Evolutionary conservation across 2,329 filamentous ascomycete genomes (phyloP).

Genomic region (Fusarium albidum): DNA sequence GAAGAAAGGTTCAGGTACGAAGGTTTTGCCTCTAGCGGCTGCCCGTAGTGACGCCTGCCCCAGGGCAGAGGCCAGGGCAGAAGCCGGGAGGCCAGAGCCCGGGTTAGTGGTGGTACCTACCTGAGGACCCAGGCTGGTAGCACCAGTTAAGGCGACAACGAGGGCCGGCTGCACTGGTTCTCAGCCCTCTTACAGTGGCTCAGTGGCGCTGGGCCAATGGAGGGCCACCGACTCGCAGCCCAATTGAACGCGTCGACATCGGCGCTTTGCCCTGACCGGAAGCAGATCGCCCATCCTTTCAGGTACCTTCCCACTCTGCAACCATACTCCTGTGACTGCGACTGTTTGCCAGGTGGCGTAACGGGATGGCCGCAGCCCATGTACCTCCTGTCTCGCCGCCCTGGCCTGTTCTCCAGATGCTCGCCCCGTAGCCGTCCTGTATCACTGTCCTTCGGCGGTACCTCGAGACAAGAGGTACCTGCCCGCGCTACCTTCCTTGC

Average conservation of each 20-base stretch:
- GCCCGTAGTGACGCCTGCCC: constrained; percentile 38
- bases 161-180: constrained; percentile 23
- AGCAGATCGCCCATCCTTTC: constrained; percentile 32
- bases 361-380: constrained; percentile 27
- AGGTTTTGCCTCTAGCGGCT: constrained; percentile 49
- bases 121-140: constrained; percentile 14
- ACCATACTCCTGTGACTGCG: constrained; percentile 1
- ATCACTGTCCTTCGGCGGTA: constrained; percentile 22
- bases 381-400: constrained; percentile 19
- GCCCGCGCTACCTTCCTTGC: constrained; percentile 17
- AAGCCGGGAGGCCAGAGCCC: too few species aligned
- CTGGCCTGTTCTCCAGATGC: background rate
- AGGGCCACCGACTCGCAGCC: constrained; percentile 16
- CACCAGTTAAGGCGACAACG: constrained; percentile 11
- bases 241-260: constrained; percentile 34
- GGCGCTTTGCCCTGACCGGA: constrained; percentile 37
- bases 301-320: constrained; percentile 4
- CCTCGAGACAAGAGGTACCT: constrained; percentile 2
- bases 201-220: constrained; percentile 11
- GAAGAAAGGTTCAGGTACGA: constrained; percentile 48
- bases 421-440: constrained; percentile 27
- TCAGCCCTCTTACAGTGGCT: constrained; percentile 36
- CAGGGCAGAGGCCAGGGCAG: too few species aligned
- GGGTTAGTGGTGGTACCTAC: too few species aligned
- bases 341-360: constrained; percentile 31